Base-by-base conservation (phyloP, 2,329 filamentous ascomycete species). In the Allantophomopsis cytisporea region DNA sequence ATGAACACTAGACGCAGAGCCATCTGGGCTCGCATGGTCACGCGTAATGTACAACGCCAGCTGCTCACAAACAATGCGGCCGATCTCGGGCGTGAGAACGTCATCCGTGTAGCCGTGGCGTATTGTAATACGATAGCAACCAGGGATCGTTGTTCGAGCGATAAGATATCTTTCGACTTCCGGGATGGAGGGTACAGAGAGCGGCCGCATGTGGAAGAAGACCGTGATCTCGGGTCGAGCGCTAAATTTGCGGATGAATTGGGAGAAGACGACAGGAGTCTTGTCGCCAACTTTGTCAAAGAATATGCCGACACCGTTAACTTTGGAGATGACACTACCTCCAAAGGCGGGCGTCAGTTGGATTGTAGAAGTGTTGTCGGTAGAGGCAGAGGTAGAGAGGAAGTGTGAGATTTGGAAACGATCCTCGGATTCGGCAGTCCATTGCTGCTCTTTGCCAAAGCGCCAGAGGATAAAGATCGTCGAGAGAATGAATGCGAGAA, bases 401-500 rank as follows among this genome's bases (percentile, higher is more conserved):
- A 65, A 61, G 41, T 63, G 61, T 7, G 60, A 66, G 7, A 66
- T 65, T 21, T 65, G 63, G 42, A 76, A 64, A 3, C 68, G 65
- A 45, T 84, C 79, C 38, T 68, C 65, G 1, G 69, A 68, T 58
- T 87, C 82, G 2, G 81, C 76, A 11, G 59, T 60, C 82, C 83
- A 87, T 51, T 88, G 83, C 41, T 74, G 69, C 51, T 85, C 80
- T 54, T 87, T 87, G 13, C 83, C 83, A 50, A 76, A 87, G 30
- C 82, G 71, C 83, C 83, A 88, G 10, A 86, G 66, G 7, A 84
- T 66, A 50, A 87, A 80, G 23, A 85, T 57, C 34, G 59, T 61
- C 0, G 76, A 68, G 1, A 87, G 66, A 10, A 82, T 58, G 2
- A 64, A 61, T 0, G 80, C 67, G 4, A 87, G 63, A 0, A 74